Evolutionary conservation across 2,329 filamentous ascomycete genomes (phyloP).

Genomic region (Neopestalotiopsis rosae): DNA sequence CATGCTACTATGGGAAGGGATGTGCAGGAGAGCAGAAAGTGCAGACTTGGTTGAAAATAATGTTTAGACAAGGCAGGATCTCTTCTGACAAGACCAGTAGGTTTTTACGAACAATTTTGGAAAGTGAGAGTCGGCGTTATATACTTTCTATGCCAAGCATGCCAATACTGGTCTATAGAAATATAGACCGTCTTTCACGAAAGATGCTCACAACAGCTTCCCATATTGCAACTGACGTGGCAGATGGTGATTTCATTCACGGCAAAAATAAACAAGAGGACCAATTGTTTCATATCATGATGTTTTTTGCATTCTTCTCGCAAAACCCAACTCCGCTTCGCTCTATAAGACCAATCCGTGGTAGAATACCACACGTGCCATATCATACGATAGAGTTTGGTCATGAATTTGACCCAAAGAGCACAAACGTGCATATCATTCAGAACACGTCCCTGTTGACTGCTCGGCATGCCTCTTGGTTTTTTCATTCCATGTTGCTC

Average conservation of each 20-base stretch:
- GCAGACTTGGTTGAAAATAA: neutral
- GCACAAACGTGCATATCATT: constrained; percentile 9
- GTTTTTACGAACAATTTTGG: too few relatives aligned
- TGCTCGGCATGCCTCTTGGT: neutral
- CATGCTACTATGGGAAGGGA: neutral
- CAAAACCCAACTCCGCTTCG: neutral
- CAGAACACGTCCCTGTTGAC: neutral
- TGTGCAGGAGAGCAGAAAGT: neutral
- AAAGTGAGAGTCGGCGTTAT: too few relatives aligned
- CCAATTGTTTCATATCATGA: too few relatives aligned
- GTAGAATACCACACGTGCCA: neutral
- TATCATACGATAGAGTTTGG: neutral
- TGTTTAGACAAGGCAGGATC: neutral
- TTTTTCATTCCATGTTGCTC: neutral
- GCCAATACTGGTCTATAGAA: too few relatives aligned
- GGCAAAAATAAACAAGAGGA: too few relatives aligned
- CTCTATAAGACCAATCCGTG: neutral
- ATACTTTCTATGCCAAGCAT: too few relatives aligned
- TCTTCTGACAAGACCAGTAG: too few relatives aligned
- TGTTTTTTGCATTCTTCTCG: too few relatives aligned
- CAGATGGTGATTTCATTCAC: too few relatives aligned
- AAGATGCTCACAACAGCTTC: too few relatives aligned
- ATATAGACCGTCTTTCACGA: too few relatives aligned
- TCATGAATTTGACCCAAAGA: constrained; percentile 3
- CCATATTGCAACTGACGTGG: too few relatives aligned